Conservation (phyloP, 805 yeast species). For the Pichia nakasei region DNA sequence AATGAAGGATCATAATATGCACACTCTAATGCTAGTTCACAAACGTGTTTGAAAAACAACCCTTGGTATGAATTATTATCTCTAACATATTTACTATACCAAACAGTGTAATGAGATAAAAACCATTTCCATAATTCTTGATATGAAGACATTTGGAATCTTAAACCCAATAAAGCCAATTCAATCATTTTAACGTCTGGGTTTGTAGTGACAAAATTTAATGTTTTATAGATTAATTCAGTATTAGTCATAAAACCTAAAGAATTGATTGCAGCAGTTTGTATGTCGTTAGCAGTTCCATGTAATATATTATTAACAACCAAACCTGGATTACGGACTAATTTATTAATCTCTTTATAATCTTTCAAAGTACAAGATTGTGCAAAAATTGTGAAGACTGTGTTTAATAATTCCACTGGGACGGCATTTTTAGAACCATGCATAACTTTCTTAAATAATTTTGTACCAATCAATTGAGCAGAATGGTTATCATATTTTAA, state of each 20-base stretch:
- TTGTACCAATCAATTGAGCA: slow-evolving; percentile 28
- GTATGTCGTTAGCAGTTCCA: slow-evolving; percentile 31
- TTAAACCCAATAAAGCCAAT: slow-evolving; percentile 47
- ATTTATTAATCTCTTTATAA: slow-evolving; percentile 50
- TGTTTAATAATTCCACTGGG: slow-evolving; percentile 43
- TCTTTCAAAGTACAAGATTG: slow-evolving; percentile 32
- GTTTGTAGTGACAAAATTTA: slow-evolving; percentile 50
- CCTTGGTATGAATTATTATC: slow-evolving; percentile 28
- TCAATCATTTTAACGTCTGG: slow-evolving; percentile 49
- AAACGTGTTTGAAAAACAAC: slow-evolving; percentile 38
- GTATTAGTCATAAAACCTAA: slow-evolving; percentile 40
- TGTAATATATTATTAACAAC: slow-evolving; percentile 31
- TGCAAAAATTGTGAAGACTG: slow-evolving; percentile 28
- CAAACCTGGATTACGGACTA: slow-evolving; percentile 42
- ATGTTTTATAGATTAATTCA: slow-evolving; percentile 41
- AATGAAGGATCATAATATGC: slow-evolving; percentile 16
- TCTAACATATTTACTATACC: slow-evolving; percentile 41
- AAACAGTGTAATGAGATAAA: slow-evolving; percentile 39
- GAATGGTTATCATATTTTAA: slow-evolving; percentile 26
- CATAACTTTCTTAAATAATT: slow-evolving; percentile 38
- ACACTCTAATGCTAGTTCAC: slow-evolving; percentile 32
- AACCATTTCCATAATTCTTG: slow-evolving; percentile 50
- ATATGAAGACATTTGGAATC: slow-evolving; percentile 26
- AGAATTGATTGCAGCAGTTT: slow-evolving; percentile 47
- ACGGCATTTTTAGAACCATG: slow-evolving; percentile 45